Evolutionary conservation across 768 basidiomycete species (phyloP).

Genomic region (Tephrocybe sp.): DNA sequence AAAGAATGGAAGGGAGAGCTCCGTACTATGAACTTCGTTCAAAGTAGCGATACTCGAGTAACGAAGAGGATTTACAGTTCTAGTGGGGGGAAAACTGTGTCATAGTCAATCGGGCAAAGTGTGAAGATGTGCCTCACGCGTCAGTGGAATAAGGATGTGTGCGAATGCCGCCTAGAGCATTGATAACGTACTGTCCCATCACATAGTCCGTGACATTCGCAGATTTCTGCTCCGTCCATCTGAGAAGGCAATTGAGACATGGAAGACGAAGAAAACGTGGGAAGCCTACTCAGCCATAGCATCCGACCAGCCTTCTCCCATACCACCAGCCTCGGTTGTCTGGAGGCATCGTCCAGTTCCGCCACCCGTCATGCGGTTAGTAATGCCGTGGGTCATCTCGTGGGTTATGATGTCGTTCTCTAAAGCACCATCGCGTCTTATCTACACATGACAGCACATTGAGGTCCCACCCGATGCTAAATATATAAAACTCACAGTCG

Average conservation of each 20-base stretch:
- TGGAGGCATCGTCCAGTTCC: constrained; percentile 51
- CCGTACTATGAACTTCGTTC: constrained; percentile 36
- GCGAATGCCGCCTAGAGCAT: constrained; percentile 45
- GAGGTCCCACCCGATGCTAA: too few relatives aligned
- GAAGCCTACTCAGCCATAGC: constrained; percentile 31
- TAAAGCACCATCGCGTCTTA: constrained; percentile 49
- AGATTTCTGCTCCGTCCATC: constrained; percentile 34
- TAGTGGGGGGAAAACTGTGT: background rate
- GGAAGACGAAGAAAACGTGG: background rate
- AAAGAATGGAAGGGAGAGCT: background rate
- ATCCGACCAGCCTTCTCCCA: constrained; percentile 39
- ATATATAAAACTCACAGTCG: background rate
- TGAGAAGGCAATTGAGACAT: constrained; percentile 4
- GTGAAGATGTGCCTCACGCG: background rate
- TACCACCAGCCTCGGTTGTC: constrained; percentile 51
- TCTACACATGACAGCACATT: constrained; percentile 14
- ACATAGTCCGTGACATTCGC: constrained; percentile 27
- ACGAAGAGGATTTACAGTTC: constrained; percentile 32
- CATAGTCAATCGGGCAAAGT: background rate
- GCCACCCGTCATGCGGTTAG: constrained; percentile 46
- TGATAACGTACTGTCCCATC: constrained; percentile 44
- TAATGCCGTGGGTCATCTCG: constrained; percentile 46
- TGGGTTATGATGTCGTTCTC: constrained; percentile 39
- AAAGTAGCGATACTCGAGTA: constrained; percentile 32
- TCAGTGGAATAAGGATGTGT: constrained; percentile 46